Base-by-base conservation (phyloP, 1,284 basidiomycete species). In the Cryptococcus floricola region DNA sequence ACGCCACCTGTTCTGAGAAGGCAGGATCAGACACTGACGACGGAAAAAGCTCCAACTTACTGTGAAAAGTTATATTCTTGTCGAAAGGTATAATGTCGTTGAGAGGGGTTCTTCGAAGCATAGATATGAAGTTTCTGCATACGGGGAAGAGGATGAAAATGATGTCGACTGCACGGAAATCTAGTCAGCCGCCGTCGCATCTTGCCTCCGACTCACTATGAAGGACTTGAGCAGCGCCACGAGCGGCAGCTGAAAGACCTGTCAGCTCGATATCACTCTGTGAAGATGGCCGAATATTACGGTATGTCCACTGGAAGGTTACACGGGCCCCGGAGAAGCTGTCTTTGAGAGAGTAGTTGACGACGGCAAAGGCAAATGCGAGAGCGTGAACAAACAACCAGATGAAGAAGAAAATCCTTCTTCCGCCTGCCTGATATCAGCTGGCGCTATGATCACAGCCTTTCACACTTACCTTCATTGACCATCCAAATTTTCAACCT, bases 61-160 rank as follows among this genome's bases (percentile, higher is more conserved):
- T 91, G 80, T 94, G 90, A 75, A 92, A 87, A 4, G 85, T 85
- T 74, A 91, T 85, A 73, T 88, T 90, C 79, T 89, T 87, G 81
- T 91, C 89, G 70, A 92, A 91, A 13, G 91, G 91, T 62, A 95
- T 89, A 75, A 91, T 77, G 63, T 84, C 81, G 78, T 90, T 90
- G 52, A 94, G 79, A 2, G 89, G 83, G 0, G 89, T 90, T 48
- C 85, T 83, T 37, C 91, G 86, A 44, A 93, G 81, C 41, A 91
- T 66, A 12, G 90, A 91, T 72, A 94, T 84, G 76, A 94, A 89
- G 78, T 89, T 91, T 58, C 91, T 84, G 81, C 91, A 94, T 70
- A 94, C 84, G 34, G 91, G 91, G 28, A 95, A 82, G 50, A 94
- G 84, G 75, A 95, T 91, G 80, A 93, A 88, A 58, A 89, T 85